phyloP scores from a whole-genome alignment of 495 filamentous ascomycete genomes.

The Neurospora hispaniola region DNA sequence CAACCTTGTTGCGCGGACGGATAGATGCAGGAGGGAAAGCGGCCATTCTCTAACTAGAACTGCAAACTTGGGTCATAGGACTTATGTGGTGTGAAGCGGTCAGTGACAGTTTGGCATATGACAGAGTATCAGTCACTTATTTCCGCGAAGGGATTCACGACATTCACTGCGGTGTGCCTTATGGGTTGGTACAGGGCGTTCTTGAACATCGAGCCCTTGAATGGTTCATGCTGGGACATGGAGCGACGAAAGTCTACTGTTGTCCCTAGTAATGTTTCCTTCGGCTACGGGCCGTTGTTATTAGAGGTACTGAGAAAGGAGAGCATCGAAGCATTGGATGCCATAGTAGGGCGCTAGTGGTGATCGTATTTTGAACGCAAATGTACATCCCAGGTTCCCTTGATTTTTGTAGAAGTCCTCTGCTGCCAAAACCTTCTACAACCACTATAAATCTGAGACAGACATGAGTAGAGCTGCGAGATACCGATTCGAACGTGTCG shows the following conservation, averaged over 20 bases:
- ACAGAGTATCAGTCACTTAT: background rate
- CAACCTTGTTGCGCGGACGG: background rate
- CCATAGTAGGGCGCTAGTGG: background rate
- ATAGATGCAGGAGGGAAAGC: background rate
- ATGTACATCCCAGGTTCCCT: background rate
- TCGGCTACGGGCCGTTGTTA: background rate
- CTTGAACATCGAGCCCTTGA: background rate
- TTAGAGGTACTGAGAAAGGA: background rate
- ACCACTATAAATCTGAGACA: background rate
- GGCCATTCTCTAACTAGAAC: background rate
- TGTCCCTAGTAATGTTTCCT: background rate
- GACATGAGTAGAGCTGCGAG: background rate
- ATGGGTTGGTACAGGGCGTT: background rate
- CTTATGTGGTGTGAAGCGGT: background rate
- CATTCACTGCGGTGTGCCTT: background rate
- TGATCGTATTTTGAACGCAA: background rate
- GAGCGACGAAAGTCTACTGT: background rate
- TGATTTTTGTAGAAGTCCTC: background rate
- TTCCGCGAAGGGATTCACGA: background rate
- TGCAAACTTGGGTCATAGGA: background rate
- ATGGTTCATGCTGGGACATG: background rate
- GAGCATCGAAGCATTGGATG: background rate
- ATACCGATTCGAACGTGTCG: background rate
- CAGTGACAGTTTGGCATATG: background rate
- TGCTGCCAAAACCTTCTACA: background rate